These are phyloP conservation scores for Penicillium sp. DNA, from an alignment of 2,329 filamentous ascomycete genomes.

Conservation along the genomic window DNA sequence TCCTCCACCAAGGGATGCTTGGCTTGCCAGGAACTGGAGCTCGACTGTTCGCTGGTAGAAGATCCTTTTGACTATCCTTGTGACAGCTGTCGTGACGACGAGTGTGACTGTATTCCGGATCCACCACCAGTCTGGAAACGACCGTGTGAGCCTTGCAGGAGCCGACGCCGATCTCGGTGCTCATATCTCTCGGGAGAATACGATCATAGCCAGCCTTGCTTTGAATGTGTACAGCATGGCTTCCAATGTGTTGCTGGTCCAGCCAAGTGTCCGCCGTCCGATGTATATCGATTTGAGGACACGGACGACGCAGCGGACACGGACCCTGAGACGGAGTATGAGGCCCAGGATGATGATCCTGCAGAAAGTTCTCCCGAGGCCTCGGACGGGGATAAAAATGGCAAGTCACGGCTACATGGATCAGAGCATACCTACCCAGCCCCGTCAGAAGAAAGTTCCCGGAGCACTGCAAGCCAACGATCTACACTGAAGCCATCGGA, in stretches of 20 bases:
- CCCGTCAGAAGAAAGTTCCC: no score
- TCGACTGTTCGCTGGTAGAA: constrained; percentile 43
- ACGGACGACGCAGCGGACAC: background rate
- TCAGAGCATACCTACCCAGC: background rate
- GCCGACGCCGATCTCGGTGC: constrained; percentile 31
- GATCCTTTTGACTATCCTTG: constrained; percentile 44
- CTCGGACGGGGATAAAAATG: background rate
- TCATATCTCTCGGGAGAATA: constrained; percentile 38
- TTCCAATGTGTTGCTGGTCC: constrained; percentile 46
- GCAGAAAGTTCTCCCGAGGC: constrained; percentile 4
- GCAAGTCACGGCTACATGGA: no score
- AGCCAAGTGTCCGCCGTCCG: constrained; percentile 14
- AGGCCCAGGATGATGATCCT: no score
- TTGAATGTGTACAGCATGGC: constrained; percentile 33
- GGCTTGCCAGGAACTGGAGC: constrained; percentile 30
- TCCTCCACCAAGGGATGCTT: constrained; percentile 36
- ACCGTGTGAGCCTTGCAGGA: constrained; percentile 40
- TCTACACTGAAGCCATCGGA: background rate
- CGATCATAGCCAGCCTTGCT: constrained; percentile 36
- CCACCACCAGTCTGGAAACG: constrained; percentile 37
- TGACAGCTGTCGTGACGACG: constrained; percentile 35
- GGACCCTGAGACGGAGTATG: constrained; percentile 16
- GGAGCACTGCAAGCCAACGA: background rate
- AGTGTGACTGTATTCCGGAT: constrained; percentile 42
- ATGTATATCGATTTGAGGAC: background rate